phyloP scores from a whole-genome alignment of 2,329 filamentous ascomycete genomes.

The Aspergillus pseudoviridinutans region DNA sequence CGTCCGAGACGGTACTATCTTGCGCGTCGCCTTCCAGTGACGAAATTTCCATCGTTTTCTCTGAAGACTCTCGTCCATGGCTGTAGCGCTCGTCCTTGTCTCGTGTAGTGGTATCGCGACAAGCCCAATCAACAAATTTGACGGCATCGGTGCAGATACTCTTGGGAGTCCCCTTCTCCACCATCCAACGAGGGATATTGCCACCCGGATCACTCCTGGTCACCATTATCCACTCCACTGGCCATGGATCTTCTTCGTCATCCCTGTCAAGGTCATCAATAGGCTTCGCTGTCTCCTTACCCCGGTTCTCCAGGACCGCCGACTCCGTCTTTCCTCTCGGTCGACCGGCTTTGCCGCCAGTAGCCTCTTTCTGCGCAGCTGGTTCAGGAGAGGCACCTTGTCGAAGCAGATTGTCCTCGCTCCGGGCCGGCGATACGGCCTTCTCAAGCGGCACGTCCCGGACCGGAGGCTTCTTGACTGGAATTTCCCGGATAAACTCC shows the following conservation, averaged over 20 bases:
- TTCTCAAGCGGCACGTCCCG: slow-evolving; percentile 1
- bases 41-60: background rate
- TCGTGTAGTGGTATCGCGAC: slow-evolving; percentile 45
- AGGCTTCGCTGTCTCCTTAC: background rate
- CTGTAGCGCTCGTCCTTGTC: slow-evolving; percentile 20
- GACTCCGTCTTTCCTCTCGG: slow-evolving; percentile 32
- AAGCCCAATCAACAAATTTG: slow-evolving; percentile 79
- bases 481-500: slow-evolving; percentile 83
- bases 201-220: slow-evolving; percentile 85
- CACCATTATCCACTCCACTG: slow-evolving; percentile 90
- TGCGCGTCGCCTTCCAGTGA: background rate
- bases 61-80: background rate
- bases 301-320: slow-evolving; percentile 39
- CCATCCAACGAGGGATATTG: slow-evolving; percentile 82
- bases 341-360: slow-evolving; percentile 20
- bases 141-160: slow-evolving; percentile 74
- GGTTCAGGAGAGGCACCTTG: background rate
- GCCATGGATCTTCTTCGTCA: slow-evolving; percentile 55
- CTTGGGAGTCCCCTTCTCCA: slow-evolving; percentile 80
- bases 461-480: slow-evolving; percentile 27
- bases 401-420: slow-evolving; percentile 6
- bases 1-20: background rate
- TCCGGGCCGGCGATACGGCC: background rate
- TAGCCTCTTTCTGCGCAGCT: slow-evolving; percentile 8
- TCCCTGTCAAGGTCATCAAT: slow-evolving; percentile 8